Base-by-base conservation (phyloP, 169 alveolate genomes). In the Hepatocystis sp. region DNA sequence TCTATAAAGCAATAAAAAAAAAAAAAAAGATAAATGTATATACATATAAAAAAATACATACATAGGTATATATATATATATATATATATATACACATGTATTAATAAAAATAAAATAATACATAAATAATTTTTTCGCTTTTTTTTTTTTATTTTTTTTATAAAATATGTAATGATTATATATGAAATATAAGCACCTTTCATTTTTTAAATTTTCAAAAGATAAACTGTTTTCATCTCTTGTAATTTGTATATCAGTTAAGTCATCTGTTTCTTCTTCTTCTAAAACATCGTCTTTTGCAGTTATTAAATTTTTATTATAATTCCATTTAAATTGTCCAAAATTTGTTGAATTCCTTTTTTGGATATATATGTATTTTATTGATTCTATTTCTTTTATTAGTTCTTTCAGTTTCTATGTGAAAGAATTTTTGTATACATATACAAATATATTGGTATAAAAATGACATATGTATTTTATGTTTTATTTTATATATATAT, bases 341-440 rank as follows among this genome's bases (percentile, higher is more conserved):
- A 19, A 56, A 36, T 34, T 61, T 61, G 23, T 65, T 25, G 27
- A 51, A 55, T 49, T 81, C 19, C 19, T 39, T 40, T 81, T 60
- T 42, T 81, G 65, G 49, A 81, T 81, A 25, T 47, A 13, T 32
- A 30, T 17, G 23, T 63, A 46, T 81, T 81, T 81, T 63, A 81
- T 49, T 13, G 66, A 32, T 28, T 63, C 89, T 11, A 81, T 49
- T 19, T 81, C 89, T 28, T 81, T 81, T 49, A 61, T 46, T 39
- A 81, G 28, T 61, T 81, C 89, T 63, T 81, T 81, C 32, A 63
- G 61, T 61, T 63, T 81, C 89, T 81, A 65, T 19, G 1, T 23
- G 10, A 27, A 23, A 13, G 30, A 30, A 34, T 19, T 8, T 44
- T 4, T 44, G 21, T 7, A 46, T 13, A 17, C 21, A 53, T 21